Evolutionary conservation across 805 yeast species (phyloP), one percentile per base, ranked within the genome.

Genomic region (Starmera dryadoides): DNA sequence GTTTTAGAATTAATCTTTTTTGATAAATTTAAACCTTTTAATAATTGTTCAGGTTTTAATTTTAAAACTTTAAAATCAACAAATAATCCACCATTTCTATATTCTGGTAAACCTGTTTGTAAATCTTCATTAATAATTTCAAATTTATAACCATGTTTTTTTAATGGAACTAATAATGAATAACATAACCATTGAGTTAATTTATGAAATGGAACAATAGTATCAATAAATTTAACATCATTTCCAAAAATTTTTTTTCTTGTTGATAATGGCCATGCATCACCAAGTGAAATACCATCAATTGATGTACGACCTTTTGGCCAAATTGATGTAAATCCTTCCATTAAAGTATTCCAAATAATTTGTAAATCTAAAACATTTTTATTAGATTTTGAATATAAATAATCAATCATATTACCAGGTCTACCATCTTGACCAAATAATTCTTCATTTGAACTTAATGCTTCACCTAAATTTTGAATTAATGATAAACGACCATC

Each of bases 41-140:
- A 40, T 11, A 60, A 42, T 10, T 53, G 59, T 3, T 63, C 68
- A 1, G 67, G 64, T 47, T 77, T 78, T 36, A 79, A 55, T 5
- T 58, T 47, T 33, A 79, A 53, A 0, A 78, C 68, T 11, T 71
- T 77, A 35, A 74, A 60, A 53, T 79, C 86, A 30, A 75, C 71
- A 50, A 79, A 65, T 25, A 79, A 56, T 0, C 86, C 86, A 34
- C 85, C 86, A 43, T 79, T 79, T 50, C 86, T 70, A 47, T 91
- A 87, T 60, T 93, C 99, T 2, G 81, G 91, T 33, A 93, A 77
- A 37, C 98, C 73, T 10, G 91, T 94, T 53, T 88, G 86, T 34
- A 91, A 69, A 0, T 95, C 91, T 57, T 89, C 89, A 14, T 75
- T 71, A 15, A 77, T 58, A 3, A 58, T 65, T 50, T 85, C 84